Conservation (phyloP, 192 early-diverging fungal genomes). For the Coemansia sp. region DNA sequence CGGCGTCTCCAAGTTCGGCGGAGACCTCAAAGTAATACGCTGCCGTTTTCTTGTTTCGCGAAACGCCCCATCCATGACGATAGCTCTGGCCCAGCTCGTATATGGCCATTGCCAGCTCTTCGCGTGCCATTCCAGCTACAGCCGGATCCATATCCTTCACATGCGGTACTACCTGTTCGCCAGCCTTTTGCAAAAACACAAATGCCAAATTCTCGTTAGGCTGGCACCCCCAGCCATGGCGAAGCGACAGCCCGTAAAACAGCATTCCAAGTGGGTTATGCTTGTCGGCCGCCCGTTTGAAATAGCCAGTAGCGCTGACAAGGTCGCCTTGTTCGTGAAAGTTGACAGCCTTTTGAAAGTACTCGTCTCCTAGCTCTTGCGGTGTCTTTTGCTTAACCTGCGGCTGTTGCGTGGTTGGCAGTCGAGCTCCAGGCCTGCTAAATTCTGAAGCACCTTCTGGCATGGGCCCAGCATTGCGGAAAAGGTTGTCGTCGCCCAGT, state of each 20-base stretch:
- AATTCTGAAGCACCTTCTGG: not conserved
- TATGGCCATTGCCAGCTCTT: conserved; percentile 75
- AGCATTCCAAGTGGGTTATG: conserved; percentile 71
- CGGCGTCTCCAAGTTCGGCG: conserved; percentile 77
- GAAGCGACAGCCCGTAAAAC: conserved; percentile 74
- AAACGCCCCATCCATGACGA: conserved; percentile 81
- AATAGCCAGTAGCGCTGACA: conserved; percentile 72
- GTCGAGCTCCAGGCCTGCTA: not conserved
- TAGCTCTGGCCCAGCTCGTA: conserved; percentile 82
- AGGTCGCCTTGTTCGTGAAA: conserved; percentile 74
- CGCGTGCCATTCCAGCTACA: conserved; percentile 64
- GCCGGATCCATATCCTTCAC: conserved; percentile 63
- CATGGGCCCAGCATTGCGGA: conserved; percentile 10
- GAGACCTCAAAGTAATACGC: conserved; percentile 84
- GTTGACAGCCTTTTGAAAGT: conserved; percentile 66
- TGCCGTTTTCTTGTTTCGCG: conserved; percentile 71
- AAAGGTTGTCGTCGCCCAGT: conserved; percentile 28
- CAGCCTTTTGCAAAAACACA: conserved; percentile 72
- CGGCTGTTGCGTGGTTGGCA: conserved; percentile 15
- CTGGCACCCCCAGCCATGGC: conserved; percentile 82
- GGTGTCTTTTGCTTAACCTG: conserved; percentile 22
- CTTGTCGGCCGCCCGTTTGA: conserved; percentile 68
- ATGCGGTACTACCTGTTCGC: conserved; percentile 66
- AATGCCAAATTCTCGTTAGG: conserved; percentile 69
- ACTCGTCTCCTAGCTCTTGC: conserved; percentile 63